Evolutionary conservation across 2,329 filamentous ascomycete species (phyloP), one percentile per base, ranked within the genome.

Genomic region (Hypomyces perniciosus): DNA sequence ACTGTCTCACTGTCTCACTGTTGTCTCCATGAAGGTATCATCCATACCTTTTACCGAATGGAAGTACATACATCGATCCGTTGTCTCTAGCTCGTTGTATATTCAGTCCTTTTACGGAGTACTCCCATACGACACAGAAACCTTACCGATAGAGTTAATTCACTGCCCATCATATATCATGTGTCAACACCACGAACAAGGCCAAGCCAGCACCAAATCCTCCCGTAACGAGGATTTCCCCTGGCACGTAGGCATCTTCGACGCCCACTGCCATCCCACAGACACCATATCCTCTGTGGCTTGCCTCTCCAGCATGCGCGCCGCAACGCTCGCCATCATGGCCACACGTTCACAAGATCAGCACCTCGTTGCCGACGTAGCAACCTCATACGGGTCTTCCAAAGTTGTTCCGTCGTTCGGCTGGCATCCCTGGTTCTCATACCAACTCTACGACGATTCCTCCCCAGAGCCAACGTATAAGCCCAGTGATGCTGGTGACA

Each of bases 361-460:
- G 67, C 71, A 83, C 8, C 80, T 92, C 34, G 87, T 92, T 12
- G 75, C 77, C 35, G 66, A 78, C 37, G 74, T 85, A 29, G 84
- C 86, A 30, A 70, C 74, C 10, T 70, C 80, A 54, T 74, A 83
- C 59, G 78, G 79, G 34, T 62, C 85, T 44, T 58, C 54, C 52
- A 54, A 50, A 26, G 59, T 75, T 46, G 60, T 92, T 4, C 86
- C 88, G 0, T 82, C 83, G n/a, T 92, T 91, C 68, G 88, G 88
- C 20, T 91, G 88, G 86, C 88, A 93, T 64, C 88, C 88, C 1
- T 93, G 88, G 88, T 92, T 91, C 66, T 86, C 87, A 1, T 76
- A 92, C 65, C 83, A 88, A 57, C 76, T 93, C 60, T 89, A 83
- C 62, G 78, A 84, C 60, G 82, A 88, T 64, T 66, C 63, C 20